Evolutionary conservation across 2,329 filamentous ascomycete genomes (phyloP), one percentile per base, ranked within the genome.

Genomic region (Tolypocladium inflatum): DNA sequence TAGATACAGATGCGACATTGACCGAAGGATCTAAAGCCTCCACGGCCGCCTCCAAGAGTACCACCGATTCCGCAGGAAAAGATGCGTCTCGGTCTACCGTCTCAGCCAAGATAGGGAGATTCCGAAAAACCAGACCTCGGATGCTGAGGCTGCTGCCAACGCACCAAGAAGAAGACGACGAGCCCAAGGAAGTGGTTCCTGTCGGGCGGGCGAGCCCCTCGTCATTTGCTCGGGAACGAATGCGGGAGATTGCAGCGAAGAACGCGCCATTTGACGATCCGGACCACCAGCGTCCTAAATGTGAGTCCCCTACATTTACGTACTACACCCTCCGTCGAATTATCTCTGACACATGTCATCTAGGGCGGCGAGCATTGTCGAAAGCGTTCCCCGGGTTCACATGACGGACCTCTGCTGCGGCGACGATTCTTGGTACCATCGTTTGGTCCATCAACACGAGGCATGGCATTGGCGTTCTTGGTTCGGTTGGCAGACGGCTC

Each of bases 201-300:
- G 64, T 63, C 39, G 72, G 74, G 26, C 72, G 73, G 35, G 68
- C 68, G 54, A 76, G 74, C 59, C 75, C 75, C 4, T 77, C 75
- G 5, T 76, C 74, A 9, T 74, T 77, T 65, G 73, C 75, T 33
- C 69, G 75, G 53, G 71, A 75, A 60, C 70, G 74, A 21, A 77
- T 77, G 73, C 71, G 74, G 51, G 68, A 76, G 54, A 74, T 77
- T 60, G 75, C 75, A 11, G 71, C 71, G 55, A 74, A 70, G 38
- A 74, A 74, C 53, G 73, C 74, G 56, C 74, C 75, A 39, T 72
- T 77, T 60, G 74, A 76, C 35, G 75, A 77, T 51, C 73, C 73
- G 9, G 74, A 77, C 61, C 65, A 68, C 54, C 67, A 68, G 54
- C 69, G 68, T 60, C 71, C 74, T 39, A 68, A 69, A 59, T 77